phyloP scores from a whole-genome alignment of 208 protist genomes.

The Entamoeba moshkovskii region DNA sequence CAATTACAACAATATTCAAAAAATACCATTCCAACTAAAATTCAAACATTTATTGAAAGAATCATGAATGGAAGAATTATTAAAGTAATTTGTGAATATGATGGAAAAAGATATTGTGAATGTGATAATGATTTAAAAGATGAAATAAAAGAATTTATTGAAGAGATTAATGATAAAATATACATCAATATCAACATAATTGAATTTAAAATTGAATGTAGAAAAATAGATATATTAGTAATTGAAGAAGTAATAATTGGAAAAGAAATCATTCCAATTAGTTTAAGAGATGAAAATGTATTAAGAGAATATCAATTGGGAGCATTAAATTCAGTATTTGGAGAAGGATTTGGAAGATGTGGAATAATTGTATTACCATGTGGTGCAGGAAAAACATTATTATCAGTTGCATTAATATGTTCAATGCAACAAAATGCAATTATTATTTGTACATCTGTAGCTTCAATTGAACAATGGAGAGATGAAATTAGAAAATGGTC shows the following conservation, averaged over 20 bases:
- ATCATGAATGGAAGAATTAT: background rate
- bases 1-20: background rate
- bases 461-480: slow-evolving; percentile 86
- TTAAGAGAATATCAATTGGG: background rate
- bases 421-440: slow-evolving; percentile 77
- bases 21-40: background rate
- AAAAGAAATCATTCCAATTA: background rate
- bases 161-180: background rate
- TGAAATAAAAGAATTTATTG: background rate
- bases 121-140: background rate
- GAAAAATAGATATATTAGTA: background rate
- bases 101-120: background rate
- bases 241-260: background rate
- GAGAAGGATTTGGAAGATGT: slow-evolving; percentile 38
- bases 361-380: slow-evolving; percentile 96
- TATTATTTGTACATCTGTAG: slow-evolving; percentile 60
- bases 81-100: background rate
- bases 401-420: slow-evolving; percentile 80
- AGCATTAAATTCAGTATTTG: background rate
- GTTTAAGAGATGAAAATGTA: background rate
- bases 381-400: slow-evolving; percentile 95
- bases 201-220: background rate
- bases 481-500: slow-evolving; percentile 74
- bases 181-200: background rate
- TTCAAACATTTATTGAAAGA: background rate